Base-by-base conservation (phyloP, 2,329 filamentous ascomycete species). In the Paramyrothecium sp. region DNA sequence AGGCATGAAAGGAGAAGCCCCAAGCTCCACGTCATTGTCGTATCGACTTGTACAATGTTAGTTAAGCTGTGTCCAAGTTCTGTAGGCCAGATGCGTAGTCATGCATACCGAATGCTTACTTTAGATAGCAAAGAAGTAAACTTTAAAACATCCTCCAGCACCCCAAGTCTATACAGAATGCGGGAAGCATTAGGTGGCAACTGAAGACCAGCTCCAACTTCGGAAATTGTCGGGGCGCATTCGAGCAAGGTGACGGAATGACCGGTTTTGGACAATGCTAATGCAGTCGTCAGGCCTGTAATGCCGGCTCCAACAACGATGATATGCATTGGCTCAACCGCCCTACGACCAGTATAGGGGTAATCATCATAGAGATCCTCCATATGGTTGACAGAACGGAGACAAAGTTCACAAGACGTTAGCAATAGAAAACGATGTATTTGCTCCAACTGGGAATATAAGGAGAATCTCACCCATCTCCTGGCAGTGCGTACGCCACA, bases 201-300 rank as follows among this genome's bases (percentile, higher is more conserved):
- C 70, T 96, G 91, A 62, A 95, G 94, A 5, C 91, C 91, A 1
- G 91, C 91, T 22, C 91, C 91, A 1, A 94, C 90, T 7, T 69
- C 68, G 0, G 60, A 58, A 17, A 71, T 62, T 12, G 55, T 58
- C 17, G 64, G 58, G 12, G 61, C 64, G 3, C 61, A 57, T 17
- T 71, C 68, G 34, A 68, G 64, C 3, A 71, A 54, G 5, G 41
- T 62, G 21, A 69, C 59, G 20, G 65, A 58, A 1, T 70, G 56
- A 41, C 68, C 67, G 30, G 61, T 63, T 47, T 67, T 67, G 5
- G 38, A 44, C 4, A 16, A 12, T 5, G 69, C 71, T 22, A 79
- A 66, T 26, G 71, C 76, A 17, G 74, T 66, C 30, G 73, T 69
- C 2, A 80, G 61, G 3, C 77, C 77, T 19, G 73, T 74, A 30